Percentiles rank a stretch among this genome's conserved stretches.
Evolutionary conservation across 495 filamentous ascomycete genomes (phyloP).

Genomic region (Podospora conica): DNA sequence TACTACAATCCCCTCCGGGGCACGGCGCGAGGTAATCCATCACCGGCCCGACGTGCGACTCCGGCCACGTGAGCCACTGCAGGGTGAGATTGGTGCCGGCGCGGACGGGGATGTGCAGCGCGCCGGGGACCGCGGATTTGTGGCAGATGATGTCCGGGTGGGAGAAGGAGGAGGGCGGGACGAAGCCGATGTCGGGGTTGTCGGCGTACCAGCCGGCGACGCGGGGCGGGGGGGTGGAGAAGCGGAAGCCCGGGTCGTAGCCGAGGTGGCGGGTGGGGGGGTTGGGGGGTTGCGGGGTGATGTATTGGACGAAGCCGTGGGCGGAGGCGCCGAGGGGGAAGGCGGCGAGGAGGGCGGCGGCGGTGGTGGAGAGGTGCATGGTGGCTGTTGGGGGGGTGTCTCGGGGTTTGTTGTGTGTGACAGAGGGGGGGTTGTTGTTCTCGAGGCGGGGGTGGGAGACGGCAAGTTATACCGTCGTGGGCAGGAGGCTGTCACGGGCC

Average conservation of each 20-base stretch:
- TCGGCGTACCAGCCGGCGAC: slow-evolving; percentile 14
- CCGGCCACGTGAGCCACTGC: slow-evolving; percentile 58
- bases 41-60: slow-evolving; percentile 52
- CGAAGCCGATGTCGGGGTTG: slow-evolving; percentile 12
- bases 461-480: neutral
- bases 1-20: slow-evolving; percentile 52
- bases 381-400: neutral
- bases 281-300: neutral
- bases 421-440: neutral
- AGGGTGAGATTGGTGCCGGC: slow-evolving; percentile 50
- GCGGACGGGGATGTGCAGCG: slow-evolving; percentile 41
- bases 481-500: neutral
- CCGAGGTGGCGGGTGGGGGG: neutral
- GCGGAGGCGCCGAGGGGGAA: neutral
- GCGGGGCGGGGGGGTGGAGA: neutral
- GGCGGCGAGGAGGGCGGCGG: neutral
- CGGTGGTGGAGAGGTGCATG: neutral
- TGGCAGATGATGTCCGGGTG: slow-evolving; percentile 60
- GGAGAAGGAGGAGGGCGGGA: slow-evolving; percentile 6
- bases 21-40: slow-evolving; percentile 66
- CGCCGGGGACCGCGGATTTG: slow-evolving; percentile 47
- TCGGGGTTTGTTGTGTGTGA: neutral
- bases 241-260: slow-evolving; percentile 6
- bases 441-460: neutral
- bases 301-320: slow-evolving; percentile 7